Percentiles rank a stretch among this genome's conserved stretches.
These are phyloP conservation scores for Cadophora sp. DNA, from an alignment of 2,329 filamentous ascomycete genomes.

Conservation along the genomic window DNA sequence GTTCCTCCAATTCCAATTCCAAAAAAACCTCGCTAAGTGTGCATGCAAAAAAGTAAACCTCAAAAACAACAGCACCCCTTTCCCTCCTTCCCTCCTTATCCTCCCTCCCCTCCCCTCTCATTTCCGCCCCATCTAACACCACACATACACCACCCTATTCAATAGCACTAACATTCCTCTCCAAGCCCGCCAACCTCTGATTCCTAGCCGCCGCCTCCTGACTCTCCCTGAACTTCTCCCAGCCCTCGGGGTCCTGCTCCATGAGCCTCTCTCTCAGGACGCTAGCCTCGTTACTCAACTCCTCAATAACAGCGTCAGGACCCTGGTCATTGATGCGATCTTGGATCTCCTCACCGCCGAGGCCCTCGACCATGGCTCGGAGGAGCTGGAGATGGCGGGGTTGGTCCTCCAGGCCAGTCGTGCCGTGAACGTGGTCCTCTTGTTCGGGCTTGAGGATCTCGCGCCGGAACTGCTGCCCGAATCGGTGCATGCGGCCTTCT, in stretches of 20 bases:
- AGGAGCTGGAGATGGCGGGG: conserved; percentile 54
- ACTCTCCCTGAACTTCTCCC: conserved; percentile 67
- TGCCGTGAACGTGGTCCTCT: conserved; percentile 44
- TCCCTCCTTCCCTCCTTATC: not conserved
- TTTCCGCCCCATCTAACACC: not conserved
- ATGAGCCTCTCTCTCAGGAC: conserved; percentile 55
- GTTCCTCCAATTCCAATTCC: too few relatives aligned
- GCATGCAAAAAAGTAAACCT: not conserved
- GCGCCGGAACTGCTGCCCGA: conserved; percentile 70
- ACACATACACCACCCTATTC: conserved; percentile 31
- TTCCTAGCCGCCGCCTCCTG: conserved; percentile 52
- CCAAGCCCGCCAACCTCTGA: conserved; percentile 29
- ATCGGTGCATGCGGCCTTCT: conserved; percentile 73
- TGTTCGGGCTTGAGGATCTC: conserved; percentile 60
- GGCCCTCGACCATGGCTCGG: conserved; percentile 66
- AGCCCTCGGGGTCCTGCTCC: conserved; percentile 69
- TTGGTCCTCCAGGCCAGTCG: conserved; percentile 49
- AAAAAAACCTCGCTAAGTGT: not conserved
- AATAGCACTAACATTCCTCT: conserved; percentile 36
- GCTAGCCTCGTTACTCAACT: conserved; percentile 56
- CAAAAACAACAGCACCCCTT: not conserved
- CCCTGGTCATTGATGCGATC: conserved; percentile 55
- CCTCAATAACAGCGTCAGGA: conserved; percentile 66
- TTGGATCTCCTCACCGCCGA: conserved; percentile 65
- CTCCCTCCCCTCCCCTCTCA: not conserved